A percentile compares a stretch with the other conserved stretches of the same genome.
phyloP scores from a whole-genome alignment of 192 early-diverging fungal species.

The Blastocladiella britannica region DNA sequence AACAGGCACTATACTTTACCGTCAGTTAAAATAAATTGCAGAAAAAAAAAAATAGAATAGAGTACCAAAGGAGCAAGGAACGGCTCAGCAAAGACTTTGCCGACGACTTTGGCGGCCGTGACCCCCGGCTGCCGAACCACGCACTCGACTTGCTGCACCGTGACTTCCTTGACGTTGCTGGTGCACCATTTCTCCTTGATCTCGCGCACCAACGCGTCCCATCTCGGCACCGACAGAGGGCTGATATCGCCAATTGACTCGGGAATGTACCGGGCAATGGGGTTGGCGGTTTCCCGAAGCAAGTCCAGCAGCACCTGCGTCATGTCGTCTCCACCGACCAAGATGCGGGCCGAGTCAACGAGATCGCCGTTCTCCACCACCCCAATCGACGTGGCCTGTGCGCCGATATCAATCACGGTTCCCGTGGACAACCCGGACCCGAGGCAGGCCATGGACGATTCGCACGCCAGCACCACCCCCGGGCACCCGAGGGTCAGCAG shows the following conservation, averaged over 20 bases:
- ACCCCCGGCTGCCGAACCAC: constrained; percentile 53
- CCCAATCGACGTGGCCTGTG: constrained; percentile 60
- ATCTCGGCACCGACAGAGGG: constrained; percentile 33
- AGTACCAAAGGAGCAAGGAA: constrained; percentile 56
- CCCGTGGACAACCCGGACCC: constrained; percentile 69
- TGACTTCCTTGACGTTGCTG: constrained; percentile 62
- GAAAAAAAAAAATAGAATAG: background rate
- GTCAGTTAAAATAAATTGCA: background rate
- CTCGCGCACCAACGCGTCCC: constrained; percentile 56
- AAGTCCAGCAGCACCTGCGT: constrained; percentile 48
- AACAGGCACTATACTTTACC: constrained; percentile 14
- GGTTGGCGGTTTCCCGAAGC: constrained; percentile 9
- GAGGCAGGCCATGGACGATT: constrained; percentile 60
- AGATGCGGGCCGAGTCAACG: constrained; percentile 41
- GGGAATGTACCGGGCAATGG: constrained; percentile 35
- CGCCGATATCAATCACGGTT: constrained; percentile 80
- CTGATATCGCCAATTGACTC: constrained; percentile 39
- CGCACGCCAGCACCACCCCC: constrained; percentile 55
- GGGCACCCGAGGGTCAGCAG: constrained; percentile 55
- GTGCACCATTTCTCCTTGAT: constrained; percentile 71
- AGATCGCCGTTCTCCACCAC: constrained; percentile 74
- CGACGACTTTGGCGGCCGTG: constrained; percentile 46
- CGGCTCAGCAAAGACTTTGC: constrained; percentile 75
- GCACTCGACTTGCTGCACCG: constrained; percentile 58
- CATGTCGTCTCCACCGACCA: constrained; percentile 69